Base-by-base conservation (phyloP, 306 rosid species). In the Medicago lupulina region DNA sequence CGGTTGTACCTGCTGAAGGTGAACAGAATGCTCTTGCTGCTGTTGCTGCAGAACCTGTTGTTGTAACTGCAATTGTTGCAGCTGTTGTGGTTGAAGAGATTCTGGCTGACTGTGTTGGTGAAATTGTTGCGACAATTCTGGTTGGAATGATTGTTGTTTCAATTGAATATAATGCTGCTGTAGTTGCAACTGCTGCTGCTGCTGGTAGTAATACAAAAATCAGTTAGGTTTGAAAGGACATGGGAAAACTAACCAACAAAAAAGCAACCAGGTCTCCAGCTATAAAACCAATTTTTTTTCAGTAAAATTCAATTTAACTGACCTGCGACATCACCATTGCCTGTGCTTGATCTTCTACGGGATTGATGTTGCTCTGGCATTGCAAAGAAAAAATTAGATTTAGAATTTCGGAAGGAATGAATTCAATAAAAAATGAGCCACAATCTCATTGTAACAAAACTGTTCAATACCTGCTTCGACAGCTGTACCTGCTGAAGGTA, bases 101-200 rank as follows among this genome's bases (percentile, higher is more conserved):
- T 78, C 90, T 65, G 68, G 82, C 51, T 80, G 91, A 75, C 38
- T 70, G 38, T 80, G 85, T 62, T 85, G 86, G 72, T 80, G 89
- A 63, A 79, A 82, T 66, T 83, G 87, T 74, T 73, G 89, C 9
- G 86, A 84, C 70, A 51, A 83, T 19, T 82, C 85, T 58, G 60
- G 83, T 61, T 76, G 86, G 61, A 73, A 66, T 36, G 84, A 14
- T 31, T 76, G 87, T 60, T 86, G 93, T 76, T 85, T 90, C 21
- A 67, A 73, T 54, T 87, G 88, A 53, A 55, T 43, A 75, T 85
- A 86, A 18, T 86, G 86, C 47, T 86, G 89, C 57, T 81, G 89
- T 61, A 82, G 71, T 75, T 83, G 93, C 61, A 76, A 55, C 62
- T 81, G 88, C 77, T 65, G 85, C 38, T 34, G 38, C 61, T 81